Evolutionary conservation across 129 eudicot species (phyloP), one percentile per base, ranked within the genome.

Genomic region (Pulicaria dysenterica): DNA sequence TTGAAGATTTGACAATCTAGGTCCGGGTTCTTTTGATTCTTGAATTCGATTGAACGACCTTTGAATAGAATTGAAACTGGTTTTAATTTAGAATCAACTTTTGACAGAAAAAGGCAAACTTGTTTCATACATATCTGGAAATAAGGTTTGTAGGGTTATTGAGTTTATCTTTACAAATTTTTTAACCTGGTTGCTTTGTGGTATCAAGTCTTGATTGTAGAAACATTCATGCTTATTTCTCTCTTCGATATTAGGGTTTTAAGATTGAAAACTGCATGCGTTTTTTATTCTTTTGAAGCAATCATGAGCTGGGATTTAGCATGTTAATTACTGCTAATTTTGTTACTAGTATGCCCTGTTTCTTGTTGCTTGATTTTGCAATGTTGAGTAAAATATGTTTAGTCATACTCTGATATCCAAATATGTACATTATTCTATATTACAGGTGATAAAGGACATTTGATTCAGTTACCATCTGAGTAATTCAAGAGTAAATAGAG

Each of bases 391-490:
- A 5, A 24, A 12, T 68, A 49, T 71, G 59, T 45, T 74, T 17
- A 36, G 31, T 55, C 9, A 74, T 58, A 24, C 2, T 24, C 31
- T 24, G 31, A 24, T 24, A 19, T 59, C 44, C 70, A 50, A 16
- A 15, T 49, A 62, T 59, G 53, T 67, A 16, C 49, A 60, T 58
- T 48, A 60, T 58, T 48, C 3, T 42, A 5, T 12, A 40, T 76
- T 80, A 61, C 78, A 80, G 88, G 88, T 64, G 59, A 46, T 66
- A 63, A 60, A 70, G 57, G 56, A 41, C 61, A 81, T 43, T 51
- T 69, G 71, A 74, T 70, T 60, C 45, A 10, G 75, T 44, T 56
- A 58, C 42, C 76, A 64, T 34, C 62, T 60, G 72, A 77, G 68
- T 11, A 48, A 62, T 70, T 77, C 47, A 16, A 51, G 69, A 63